Conservation (phyloP, 768 basidiomycete species). For the Trametes meyenii region DNA sequence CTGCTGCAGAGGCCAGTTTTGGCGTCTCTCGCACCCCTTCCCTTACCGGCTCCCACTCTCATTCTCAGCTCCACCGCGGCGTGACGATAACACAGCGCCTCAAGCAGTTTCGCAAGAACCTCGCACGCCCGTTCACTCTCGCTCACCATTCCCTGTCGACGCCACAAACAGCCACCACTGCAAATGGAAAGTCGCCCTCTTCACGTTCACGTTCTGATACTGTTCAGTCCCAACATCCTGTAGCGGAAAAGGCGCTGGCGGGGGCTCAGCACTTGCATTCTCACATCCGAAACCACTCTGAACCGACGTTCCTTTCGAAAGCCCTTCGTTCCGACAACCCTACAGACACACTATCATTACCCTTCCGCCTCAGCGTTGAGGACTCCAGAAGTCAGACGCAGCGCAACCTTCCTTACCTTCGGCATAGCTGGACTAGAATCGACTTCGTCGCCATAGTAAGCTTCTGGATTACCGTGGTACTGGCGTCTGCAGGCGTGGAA, state of each 20-base stretch:
- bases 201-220: slow-evolving; percentile 31
- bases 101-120: slow-evolving; percentile 45
- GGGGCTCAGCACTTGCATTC: slow-evolving; percentile 41
- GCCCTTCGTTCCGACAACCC: slow-evolving; percentile 49
- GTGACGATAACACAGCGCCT: slow-evolving; percentile 51
- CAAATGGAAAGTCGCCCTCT: slow-evolving; percentile 2
- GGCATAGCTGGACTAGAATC: slow-evolving; percentile 91
- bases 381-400: slow-evolving; percentile 57
- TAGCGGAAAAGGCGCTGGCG: slow-evolving; percentile 39
- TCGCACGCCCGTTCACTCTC: slow-evolving; percentile 60
- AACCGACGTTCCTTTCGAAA: slow-evolving; percentile 54
- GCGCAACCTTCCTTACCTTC: slow-evolving; percentile 81
- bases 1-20: slow-evolving; percentile 22
- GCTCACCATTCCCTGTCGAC: slow-evolving; percentile 30
- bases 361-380: slow-evolving; percentile 63
- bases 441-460: slow-evolving; percentile 84
- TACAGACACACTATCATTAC: slow-evolving; percentile 53
- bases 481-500: slow-evolving; percentile 74
- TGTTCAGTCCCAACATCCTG: slow-evolving; percentile 34
- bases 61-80: slow-evolving; percentile 40
- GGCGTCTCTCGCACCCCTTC: slow-evolving; percentile 17
- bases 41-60: slow-evolving; percentile 21
- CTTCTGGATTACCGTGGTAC: slow-evolving; percentile 84
- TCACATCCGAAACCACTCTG: slow-evolving; percentile 46
- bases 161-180: slow-evolving; percentile 17